A percentile compares a stretch with the other conserved stretches of the same genome.
Evolutionary conservation across 805 yeast species (phyloP).

Genomic region (Maudiozyma turicensis): DNA sequence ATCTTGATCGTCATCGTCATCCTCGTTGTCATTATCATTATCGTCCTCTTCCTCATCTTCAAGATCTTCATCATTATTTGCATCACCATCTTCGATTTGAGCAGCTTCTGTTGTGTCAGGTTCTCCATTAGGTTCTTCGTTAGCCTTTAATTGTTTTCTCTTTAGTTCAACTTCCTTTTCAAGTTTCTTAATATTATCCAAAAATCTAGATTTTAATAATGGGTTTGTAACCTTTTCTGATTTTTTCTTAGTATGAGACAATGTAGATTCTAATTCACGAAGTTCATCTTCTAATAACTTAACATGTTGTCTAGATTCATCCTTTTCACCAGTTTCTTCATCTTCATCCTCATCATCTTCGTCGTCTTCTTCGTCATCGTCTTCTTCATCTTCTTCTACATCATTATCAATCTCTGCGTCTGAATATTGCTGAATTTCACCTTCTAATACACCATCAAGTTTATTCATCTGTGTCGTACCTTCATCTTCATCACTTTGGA

Average conservation of each 20-base stretch:
- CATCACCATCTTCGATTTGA: slow-evolving; percentile 22
- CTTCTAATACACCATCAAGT: background rate
- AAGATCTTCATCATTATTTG: slow-evolving; percentile 28
- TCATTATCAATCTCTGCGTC: slow-evolving; percentile 30
- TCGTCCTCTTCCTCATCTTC: slow-evolving; percentile 28
- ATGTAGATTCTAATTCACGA: slow-evolving; percentile 66
- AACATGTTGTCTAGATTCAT: slow-evolving; percentile 51
- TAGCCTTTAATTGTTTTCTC: slow-evolving; percentile 47
- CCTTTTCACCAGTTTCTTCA: slow-evolving; percentile 42
- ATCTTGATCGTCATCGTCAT: slow-evolving; percentile 30
- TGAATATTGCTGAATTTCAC: slow-evolving; percentile 24
- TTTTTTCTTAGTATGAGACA: slow-evolving; percentile 64
- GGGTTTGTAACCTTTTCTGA: slow-evolving; percentile 69
- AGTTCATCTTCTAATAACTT: slow-evolving; percentile 80
- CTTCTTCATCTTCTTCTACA: slow-evolving; percentile 41
- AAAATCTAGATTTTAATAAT: slow-evolving; percentile 76
- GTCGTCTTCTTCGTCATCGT: slow-evolving; percentile 36
- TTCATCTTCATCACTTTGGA: slow-evolving; percentile 34
- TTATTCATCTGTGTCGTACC: slow-evolving; percentile 7
- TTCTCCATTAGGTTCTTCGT: slow-evolving; percentile 22
- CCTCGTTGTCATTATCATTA: slow-evolving; percentile 29
- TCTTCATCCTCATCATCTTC: slow-evolving; percentile 43
- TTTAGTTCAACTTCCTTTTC: slow-evolving; percentile 77
- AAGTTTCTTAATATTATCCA: slow-evolving; percentile 68
- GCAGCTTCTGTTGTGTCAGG: background rate